Evolutionary conservation across 352 stramenopile genomes (phyloP).

Genomic region (Globisporangium polare): DNA sequence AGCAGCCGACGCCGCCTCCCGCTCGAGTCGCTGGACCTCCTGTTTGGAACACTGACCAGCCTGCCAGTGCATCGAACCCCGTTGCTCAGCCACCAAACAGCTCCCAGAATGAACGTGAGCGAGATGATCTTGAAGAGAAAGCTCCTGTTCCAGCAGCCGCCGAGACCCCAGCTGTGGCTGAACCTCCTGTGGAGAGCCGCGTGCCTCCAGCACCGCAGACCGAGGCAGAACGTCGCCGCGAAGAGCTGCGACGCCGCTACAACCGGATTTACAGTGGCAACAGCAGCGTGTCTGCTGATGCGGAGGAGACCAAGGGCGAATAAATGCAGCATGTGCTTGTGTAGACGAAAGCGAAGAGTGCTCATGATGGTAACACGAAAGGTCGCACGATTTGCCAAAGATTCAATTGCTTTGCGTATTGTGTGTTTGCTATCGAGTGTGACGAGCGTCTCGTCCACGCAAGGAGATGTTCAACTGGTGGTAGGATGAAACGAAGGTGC

Average conservation of each 20-base stretch:
- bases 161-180: too few species aligned
- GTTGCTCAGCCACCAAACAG: neutral
- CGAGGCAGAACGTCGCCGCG: constrained; percentile 43
- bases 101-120: constrained; percentile 5
- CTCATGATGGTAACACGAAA: neutral
- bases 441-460: too few species aligned
- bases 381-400: neutral
- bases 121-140: constrained; percentile 39
- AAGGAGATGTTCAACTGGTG: neutral
- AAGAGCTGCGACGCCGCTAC: constrained; percentile 55
- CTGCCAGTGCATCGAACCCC: neutral
- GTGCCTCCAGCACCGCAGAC: constrained; percentile 35
- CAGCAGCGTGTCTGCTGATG: constrained; percentile 6
- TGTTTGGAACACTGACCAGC: neutral
- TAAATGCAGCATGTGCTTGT: neutral
- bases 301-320: constrained; percentile 37
- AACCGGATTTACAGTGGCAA: constrained; percentile 42
- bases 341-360: neutral
- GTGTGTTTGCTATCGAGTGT: too few species aligned
- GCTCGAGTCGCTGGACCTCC: neutral
- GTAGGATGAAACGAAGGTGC: neutral
- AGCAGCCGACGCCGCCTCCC: constrained; percentile 4
- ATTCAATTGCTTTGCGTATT: too few species aligned
- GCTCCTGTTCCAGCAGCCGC: constrained; percentile 16
- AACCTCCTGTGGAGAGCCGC: constrained; percentile 23